phyloP scores from a whole-genome alignment of 2,329 filamentous ascomycete genomes.

The Hyphodiscus sp. region DNA sequence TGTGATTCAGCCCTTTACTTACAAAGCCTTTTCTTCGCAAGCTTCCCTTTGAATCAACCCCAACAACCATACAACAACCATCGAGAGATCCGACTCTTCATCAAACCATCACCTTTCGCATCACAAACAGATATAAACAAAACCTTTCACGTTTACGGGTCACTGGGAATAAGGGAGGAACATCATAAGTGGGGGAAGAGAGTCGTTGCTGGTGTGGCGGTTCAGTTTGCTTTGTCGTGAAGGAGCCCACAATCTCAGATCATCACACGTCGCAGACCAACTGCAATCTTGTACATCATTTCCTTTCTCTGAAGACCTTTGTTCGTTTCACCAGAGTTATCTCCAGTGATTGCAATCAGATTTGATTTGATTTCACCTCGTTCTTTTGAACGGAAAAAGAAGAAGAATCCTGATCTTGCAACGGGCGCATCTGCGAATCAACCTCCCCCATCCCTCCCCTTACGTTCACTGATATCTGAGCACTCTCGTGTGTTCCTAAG shows the following conservation, averaged over 20 bases:
- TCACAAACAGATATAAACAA: background rate
- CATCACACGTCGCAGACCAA: constrained; percentile 23
- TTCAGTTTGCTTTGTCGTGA: constrained; percentile 8
- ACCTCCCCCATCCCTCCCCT: constrained; percentile 18
- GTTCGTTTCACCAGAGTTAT: constrained; percentile 27
- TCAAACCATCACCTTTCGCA: background rate
- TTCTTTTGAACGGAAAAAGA: constrained; percentile 31
- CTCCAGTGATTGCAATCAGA: constrained; percentile 32
- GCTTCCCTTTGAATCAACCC: background rate
- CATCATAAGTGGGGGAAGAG: background rate
- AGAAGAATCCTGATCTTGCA: constrained; percentile 30
- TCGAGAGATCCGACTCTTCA: background rate
- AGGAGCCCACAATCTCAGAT: constrained; percentile 19
- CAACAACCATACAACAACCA: background rate
- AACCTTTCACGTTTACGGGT: background rate
- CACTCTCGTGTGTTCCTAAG: constrained; percentile 18
- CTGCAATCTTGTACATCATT: constrained; percentile 33
- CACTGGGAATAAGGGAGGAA: background rate
- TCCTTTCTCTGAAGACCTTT: constrained; percentile 26
- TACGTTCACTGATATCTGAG: constrained; percentile 23
- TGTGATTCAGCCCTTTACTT: background rate
- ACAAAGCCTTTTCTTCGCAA: background rate
- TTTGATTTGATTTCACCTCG: constrained; percentile 33
- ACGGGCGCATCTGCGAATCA: constrained; percentile 27
- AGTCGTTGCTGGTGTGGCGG: background rate